Conservation (phyloP, 2,329 filamentous ascomycete species). For the Hirsutella thompsonii region DNA sequence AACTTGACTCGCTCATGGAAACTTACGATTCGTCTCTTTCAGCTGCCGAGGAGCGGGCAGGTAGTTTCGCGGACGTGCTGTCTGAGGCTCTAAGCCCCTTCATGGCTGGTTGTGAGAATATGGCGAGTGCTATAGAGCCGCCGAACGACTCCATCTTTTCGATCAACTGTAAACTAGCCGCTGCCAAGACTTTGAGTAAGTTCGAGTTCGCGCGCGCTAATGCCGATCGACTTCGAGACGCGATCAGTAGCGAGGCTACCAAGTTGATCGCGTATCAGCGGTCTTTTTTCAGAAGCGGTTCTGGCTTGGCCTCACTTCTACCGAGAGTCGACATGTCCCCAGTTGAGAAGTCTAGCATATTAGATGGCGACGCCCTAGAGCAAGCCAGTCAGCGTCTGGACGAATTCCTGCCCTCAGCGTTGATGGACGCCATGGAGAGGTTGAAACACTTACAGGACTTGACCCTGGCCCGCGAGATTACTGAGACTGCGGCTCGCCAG, state of each 20-base stretch:
- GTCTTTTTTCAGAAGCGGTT: constrained; percentile 58
- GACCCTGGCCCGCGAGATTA: constrained; percentile 58
- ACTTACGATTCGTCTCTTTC: constrained; percentile 76
- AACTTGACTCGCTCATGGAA: constrained; percentile 66
- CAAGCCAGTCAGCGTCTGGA: constrained; percentile 67
- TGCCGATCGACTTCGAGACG: constrained; percentile 39
- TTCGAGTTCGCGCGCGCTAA: constrained; percentile 53
- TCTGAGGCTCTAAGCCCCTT: constrained; percentile 78
- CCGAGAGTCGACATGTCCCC: constrained; percentile 31
- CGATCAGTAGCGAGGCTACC: constrained; percentile 40
- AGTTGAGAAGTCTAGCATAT: constrained; percentile 18
- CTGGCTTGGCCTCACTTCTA: constrained; percentile 57
- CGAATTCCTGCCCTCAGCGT: constrained; percentile 79
- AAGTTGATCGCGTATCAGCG: constrained; percentile 57
- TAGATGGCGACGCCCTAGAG: constrained; percentile 42
- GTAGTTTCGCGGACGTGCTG: constrained; percentile 63
- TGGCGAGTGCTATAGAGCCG: constrained; percentile 46
- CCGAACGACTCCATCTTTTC: constrained; percentile 56
- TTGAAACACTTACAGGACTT: constrained; percentile 63
- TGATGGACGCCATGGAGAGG: constrained; percentile 83
- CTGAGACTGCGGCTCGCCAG: constrained; percentile 66
- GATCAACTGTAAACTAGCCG: constrained; percentile 56
- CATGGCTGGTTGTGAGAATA: constrained; percentile 58
- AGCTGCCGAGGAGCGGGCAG: constrained; percentile 41
- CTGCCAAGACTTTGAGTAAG: constrained; percentile 38